Evolutionary conservation across 257 asterid species (phyloP), one percentile per base, ranked within the genome.

Genomic region (Ophiorrhiza pumila): DNA sequence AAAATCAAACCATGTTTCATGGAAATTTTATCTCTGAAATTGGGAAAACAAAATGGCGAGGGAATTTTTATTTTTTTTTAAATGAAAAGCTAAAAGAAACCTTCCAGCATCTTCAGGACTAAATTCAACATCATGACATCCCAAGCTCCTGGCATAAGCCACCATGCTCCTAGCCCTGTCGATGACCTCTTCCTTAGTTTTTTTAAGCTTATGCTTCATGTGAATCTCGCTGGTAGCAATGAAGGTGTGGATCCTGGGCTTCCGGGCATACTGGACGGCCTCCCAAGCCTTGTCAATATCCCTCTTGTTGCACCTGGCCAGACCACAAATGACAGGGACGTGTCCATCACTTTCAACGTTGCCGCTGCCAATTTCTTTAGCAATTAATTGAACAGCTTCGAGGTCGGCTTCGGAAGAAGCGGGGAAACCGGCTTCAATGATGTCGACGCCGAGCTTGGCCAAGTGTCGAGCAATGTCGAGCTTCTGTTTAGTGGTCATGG

Each of bases 51-150:
- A 57, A 57, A 4, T 4, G 29, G 42, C 42, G 7, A 37, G 42
- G 7, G 7, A n/a, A n/a, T n/a, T n/a, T n/a, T 37, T 3, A 37
- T 3, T 37, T 37, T 37, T 37, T 37, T 6, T 2, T 3, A 37
- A 37, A 7, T 37, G 7, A 7, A 37, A 37, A 47, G 15, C 60
- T 11, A 32, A 59, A 35, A 61, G 8, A 74, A 74, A 94, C 99
- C 99, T 95, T 86, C 97, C 99, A 49, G 97, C 99, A 76, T 92
- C 99, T 85, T 95, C 99, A 0, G 97, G 98, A 79, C 99, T 95
- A 67, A 95, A 95, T 39, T 95, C 99, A n/a, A 92, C 98, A 64
- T 95, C 99, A 7, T 74, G 46, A 64, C 98, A 92, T 1, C 99
- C 99, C 85, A 95, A 81, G 60, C 93, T 89, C 86, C 96, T 77